Evolutionary conservation across 257 asterid genomes (phyloP).

Genomic region (Primulina tabacum): DNA sequence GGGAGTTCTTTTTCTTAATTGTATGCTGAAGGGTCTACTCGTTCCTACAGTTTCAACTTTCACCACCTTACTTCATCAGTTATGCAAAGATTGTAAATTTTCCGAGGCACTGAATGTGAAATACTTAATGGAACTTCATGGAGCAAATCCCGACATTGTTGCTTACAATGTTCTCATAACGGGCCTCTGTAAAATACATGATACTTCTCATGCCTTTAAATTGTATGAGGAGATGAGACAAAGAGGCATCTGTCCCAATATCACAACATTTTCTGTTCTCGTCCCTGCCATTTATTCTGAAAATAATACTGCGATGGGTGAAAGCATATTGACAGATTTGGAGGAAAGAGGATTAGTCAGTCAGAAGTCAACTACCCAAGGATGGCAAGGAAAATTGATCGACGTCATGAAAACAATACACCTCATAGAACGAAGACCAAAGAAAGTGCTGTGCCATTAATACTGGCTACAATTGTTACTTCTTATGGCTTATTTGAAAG

Average conservation of each 20-base stretch:
- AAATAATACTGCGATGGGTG: conserved; percentile 42
- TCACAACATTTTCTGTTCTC: conserved; percentile 61
- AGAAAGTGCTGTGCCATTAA: conserved; percentile 14
- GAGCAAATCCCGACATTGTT: conserved; percentile 65
- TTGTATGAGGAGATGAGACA: conserved; percentile 81
- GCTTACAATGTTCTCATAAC: conserved; percentile 74
- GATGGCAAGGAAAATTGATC: conserved; percentile 41
- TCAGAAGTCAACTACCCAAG: conserved; percentile 25
- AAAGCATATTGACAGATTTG: conserved; percentile 57
- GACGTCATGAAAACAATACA: conserved; percentile 46
- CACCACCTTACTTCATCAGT: conserved; percentile 67
- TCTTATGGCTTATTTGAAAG: conserved; percentile 11
- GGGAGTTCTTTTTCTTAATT: conserved; percentile 49
- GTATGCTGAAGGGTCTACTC: conserved; percentile 52
- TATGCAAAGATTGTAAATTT: conserved; percentile 56
- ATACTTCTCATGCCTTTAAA: conserved; percentile 40
- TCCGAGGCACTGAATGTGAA: conserved; percentile 54
- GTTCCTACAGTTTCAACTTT: conserved; percentile 72
- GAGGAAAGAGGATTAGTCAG: conserved; percentile 58
- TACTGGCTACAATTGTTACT: conserved; percentile 3
- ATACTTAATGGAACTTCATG: conserved; percentile 61
- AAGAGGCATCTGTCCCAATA: conserved; percentile 53
- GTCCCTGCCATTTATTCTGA: conserved; percentile 40
- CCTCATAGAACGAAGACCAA: conserved; percentile 41
- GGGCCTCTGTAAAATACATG: conserved; percentile 49